Percentiles rank a stretch among this genome's conserved stretches.
Conservation (phyloP, 495 filamentous ascomycete genomes). For the Baudoinia panamericana region DNA sequence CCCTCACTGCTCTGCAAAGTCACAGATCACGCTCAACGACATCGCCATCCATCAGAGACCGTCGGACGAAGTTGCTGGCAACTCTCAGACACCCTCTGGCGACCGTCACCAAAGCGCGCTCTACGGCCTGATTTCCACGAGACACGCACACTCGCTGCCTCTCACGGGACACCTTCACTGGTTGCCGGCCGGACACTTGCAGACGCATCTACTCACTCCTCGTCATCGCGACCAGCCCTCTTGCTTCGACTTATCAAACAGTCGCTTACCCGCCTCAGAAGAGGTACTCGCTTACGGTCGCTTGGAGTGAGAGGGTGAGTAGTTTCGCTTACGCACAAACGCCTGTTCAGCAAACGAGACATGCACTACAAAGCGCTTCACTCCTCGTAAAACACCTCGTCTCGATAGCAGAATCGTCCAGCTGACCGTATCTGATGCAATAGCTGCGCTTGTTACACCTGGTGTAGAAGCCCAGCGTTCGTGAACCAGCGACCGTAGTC, state of each 20-base stretch:
- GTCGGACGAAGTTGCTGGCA: conserved; percentile 20
- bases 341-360: no score
- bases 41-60: conserved; percentile 3
- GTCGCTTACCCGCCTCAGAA: no score
- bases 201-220: conserved; percentile 7
- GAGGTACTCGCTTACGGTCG: conserved; percentile 3
- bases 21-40: conserved; percentile 8
- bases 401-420: neutral
- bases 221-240: neutral
- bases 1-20: conserved; percentile 13
- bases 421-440: neutral
- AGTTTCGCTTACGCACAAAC: no score
- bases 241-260: conserved; percentile 10
- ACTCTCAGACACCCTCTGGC: no score
- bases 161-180: conserved; percentile 30
- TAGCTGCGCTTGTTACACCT: neutral
- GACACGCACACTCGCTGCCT: conserved; percentile 11
- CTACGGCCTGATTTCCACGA: conserved; percentile 26
- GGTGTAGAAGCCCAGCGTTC: neutral
- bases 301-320: conserved; percentile 20
- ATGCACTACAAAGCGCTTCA: no score
- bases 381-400: no score
- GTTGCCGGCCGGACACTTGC: conserved; percentile 24
- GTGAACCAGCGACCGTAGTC: neutral
- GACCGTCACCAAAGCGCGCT: conserved; percentile 10